phyloP scores from a whole-genome alignment of 805 yeast species.

The Yamadazyma laniorum region DNA sequence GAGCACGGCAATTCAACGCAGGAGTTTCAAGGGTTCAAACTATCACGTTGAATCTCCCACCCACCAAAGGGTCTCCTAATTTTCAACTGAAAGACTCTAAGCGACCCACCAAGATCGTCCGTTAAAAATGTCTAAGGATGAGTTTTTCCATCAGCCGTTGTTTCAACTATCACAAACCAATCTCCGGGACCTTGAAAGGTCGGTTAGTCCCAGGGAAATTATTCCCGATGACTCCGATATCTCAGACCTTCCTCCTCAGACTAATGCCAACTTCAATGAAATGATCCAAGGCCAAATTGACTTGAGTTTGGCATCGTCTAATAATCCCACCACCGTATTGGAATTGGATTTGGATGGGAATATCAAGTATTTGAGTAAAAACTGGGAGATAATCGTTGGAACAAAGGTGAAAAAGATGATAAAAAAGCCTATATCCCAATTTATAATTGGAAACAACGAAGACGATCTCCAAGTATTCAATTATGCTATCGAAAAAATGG shows the following conservation, averaged over 20 bases:
- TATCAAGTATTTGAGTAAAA: constrained; percentile 68
- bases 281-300: constrained; percentile 49
- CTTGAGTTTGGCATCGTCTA: constrained; percentile 60
- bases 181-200: constrained; percentile 23
- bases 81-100: no score
- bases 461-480: constrained; percentile 67
- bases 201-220: constrained; percentile 35
- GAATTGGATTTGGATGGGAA: constrained; percentile 81
- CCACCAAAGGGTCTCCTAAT: no score
- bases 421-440: constrained; percentile 54
- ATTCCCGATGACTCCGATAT: constrained; percentile 8
- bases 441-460: constrained; percentile 60
- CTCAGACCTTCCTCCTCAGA: not conserved
- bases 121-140: constrained; percentile 7
- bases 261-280: constrained; percentile 8
- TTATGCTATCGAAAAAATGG: constrained; percentile 69
- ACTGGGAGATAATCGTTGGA: constrained; percentile 81
- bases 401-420: constrained; percentile 56
- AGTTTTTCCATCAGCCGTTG: constrained; percentile 17
- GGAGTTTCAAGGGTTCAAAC: no score
- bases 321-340: constrained; percentile 72
- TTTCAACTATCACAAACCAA: constrained; percentile 19
- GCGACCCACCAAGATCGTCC: no score
- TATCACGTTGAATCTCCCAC: no score
- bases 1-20: no score